These are phyloP conservation scores for Rhamnella rubrinervis DNA, from an alignment of 331 rosid genomes.

Conservation along the genomic window DNA sequence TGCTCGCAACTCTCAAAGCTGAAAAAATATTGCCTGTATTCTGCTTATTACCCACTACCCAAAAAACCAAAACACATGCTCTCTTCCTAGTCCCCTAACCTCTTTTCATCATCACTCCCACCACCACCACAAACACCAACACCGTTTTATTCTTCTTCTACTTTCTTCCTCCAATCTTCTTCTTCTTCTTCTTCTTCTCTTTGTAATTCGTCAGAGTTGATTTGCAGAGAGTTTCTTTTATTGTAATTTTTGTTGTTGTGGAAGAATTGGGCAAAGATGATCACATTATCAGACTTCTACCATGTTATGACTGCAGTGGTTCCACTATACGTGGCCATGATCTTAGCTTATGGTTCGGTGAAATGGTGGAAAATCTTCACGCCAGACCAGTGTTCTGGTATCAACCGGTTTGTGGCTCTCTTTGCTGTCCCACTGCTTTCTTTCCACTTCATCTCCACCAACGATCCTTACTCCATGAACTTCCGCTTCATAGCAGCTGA, in stretches of 20 bases:
- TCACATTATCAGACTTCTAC: constrained; percentile 66
- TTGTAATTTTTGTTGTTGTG: not conserved
- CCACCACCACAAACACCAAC: constrained; percentile 21
- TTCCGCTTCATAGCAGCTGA: constrained; percentile 78
- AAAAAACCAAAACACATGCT: constrained; percentile 63
- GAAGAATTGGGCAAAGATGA: constrained; percentile 33
- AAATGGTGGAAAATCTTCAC: constrained; percentile 95
- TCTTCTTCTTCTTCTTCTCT: not conserved
- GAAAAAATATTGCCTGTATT: constrained; percentile 33
- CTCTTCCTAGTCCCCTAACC: constrained; percentile 39
- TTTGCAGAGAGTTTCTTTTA: not conserved
- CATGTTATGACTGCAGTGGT: constrained; percentile 93
- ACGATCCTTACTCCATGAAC: constrained; percentile 80
- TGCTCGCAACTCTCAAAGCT: constrained; percentile 55
- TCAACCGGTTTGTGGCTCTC: constrained; percentile 82
- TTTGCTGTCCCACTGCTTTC: constrained; percentile 88
- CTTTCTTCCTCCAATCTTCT: constrained; percentile 15
- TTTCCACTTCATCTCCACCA: constrained; percentile 78
- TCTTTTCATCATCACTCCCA: constrained; percentile 48
- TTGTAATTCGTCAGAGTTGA: not conserved
- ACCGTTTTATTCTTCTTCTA: constrained; percentile 14
- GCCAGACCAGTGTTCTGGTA: constrained; percentile 87
- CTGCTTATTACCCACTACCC: constrained; percentile 41
- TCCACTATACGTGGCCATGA: constrained; percentile 88
- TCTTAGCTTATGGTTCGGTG: constrained; percentile 81